These are phyloP conservation scores for Coemansia sp. DNA, from an alignment of 192 early-diverging fungal genomes.

Conservation along the genomic window DNA sequence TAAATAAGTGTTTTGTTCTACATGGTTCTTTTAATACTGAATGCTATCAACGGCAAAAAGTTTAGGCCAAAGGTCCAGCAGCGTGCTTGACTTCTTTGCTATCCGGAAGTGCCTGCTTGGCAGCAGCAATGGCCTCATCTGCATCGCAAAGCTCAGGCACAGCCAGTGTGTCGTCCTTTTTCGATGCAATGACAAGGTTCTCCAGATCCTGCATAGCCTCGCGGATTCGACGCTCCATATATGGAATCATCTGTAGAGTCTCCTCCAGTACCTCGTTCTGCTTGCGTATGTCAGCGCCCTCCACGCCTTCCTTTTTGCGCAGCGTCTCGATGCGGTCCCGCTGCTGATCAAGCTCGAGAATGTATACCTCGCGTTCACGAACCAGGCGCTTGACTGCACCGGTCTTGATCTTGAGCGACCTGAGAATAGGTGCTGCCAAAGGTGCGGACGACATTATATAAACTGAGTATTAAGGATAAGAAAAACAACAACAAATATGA, in stretches of 20 bases:
- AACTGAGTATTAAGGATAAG: not conserved
- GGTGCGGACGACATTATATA: conserved; percentile 2
- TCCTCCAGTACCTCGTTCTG: conserved; percentile 55
- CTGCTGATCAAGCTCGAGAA: conserved; percentile 28
- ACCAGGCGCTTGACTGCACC: conserved; percentile 45
- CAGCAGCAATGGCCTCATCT: conserved; percentile 3
- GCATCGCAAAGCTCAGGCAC: conserved; percentile 9
- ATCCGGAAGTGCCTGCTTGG: conserved; percentile 4
- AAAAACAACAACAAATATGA: not conserved
- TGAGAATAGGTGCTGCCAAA: conserved; percentile 8
- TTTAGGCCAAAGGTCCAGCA: not conserved
- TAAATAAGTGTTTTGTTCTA: conserved; percentile 39
- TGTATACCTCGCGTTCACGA: conserved; percentile 30
- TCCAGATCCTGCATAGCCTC: conserved; percentile 44
- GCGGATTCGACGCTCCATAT: conserved; percentile 41
- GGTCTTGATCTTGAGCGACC: conserved; percentile 47
- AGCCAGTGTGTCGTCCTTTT: not conserved
- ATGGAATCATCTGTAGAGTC: conserved; percentile 47
- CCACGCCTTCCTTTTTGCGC: conserved; percentile 16
- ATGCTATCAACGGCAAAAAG: not conserved
- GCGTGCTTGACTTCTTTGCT: not conserved
- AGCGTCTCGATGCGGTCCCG: conserved; percentile 24
- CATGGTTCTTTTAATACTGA: not conserved
- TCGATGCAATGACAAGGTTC: conserved; percentile 17
- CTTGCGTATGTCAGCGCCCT: conserved; percentile 46